These are phyloP conservation scores for Ensete ventricosum DNA, from an alignment of 176 grass and related monocot species.

Conservation along the genomic window DNA sequence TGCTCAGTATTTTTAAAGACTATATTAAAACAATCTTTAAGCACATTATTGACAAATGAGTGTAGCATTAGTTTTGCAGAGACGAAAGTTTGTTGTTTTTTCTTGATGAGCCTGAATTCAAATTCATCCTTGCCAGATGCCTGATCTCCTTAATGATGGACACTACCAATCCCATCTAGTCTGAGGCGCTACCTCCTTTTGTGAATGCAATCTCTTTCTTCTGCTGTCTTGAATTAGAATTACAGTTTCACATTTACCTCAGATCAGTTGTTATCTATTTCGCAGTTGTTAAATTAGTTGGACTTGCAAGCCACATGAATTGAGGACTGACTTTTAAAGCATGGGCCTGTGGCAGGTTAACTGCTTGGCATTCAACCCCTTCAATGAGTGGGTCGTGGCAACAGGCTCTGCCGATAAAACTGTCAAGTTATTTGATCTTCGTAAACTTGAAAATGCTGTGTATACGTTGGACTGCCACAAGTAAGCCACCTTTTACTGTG, in stretches of 20 bases:
- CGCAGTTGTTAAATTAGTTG: background rate
- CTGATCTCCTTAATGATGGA: background rate
- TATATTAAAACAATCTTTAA: background rate
- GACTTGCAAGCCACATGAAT: slow-evolving; percentile 6
- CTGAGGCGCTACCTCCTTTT: background rate
- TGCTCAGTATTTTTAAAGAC: background rate
- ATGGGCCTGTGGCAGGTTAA: slow-evolving; percentile 47
- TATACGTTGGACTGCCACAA: slow-evolving; percentile 91
- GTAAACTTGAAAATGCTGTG: slow-evolving; percentile 62
- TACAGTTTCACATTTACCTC: background rate
- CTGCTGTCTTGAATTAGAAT: background rate
- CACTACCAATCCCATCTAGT: background rate
- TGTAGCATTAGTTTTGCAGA: background rate
- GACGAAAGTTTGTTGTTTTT: background rate
- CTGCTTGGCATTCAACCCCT: slow-evolving; percentile 94
- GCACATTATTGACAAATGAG: background rate
- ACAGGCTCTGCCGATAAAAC: slow-evolving; percentile 96
- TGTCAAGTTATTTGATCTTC: slow-evolving; percentile 95
- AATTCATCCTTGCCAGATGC: background rate
- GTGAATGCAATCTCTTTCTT: background rate
- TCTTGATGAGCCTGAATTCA: background rate
- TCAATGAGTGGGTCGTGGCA: slow-evolving; percentile 98
- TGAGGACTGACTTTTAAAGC: slow-evolving; percentile 6
- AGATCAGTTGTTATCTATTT: background rate
- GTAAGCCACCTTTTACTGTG: slow-evolving; percentile 28